Evolutionary conservation across 176 grass and related monocot genomes (phyloP), one percentile per base, ranked within the genome.

Genomic region (Urochloa ruziziensis): DNA sequence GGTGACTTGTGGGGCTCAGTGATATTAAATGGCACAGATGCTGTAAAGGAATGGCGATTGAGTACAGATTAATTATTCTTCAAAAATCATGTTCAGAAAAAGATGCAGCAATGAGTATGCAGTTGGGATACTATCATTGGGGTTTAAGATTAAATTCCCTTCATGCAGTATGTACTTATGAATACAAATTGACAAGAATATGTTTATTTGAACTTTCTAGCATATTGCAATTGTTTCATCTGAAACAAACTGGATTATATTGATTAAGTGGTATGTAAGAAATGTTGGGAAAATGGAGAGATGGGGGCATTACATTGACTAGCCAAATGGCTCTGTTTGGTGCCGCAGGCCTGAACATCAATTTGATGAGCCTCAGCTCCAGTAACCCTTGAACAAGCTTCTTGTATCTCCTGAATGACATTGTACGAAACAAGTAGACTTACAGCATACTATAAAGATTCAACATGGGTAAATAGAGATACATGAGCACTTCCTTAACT

Each of bases 11-110:
- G 47, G 69, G 57, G 33, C 9, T 75, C 54, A 36, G 75, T 3
- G 0, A 12, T 64, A 71, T 74, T 25, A 79, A 23, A 78, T 59
- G 40, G 68, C 39, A 34, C 30, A 43, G 65, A 77, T n/a, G 81
- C 85, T 91, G 82, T 27, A 77, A 91, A 73, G 15, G 48, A 59
- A 63, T 81, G 54, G n/a, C 14, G 29, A 81, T 40, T 76, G 40
- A 54, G 69, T 5, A 47, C 54, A 60, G 13, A 83, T 67, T 87
- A 67, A 15, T 37, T 61, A 18, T 61, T 34, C 29, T 60, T 68
- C 14, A 34, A 87, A 68, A 23, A 42, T 1, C 2, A 6, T 5
- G 25, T 61, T 62, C 5, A 82, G 21, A 67, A 62, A 30, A 65
- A 67, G 17, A 71, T 67, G 17, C 73, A 74, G 12, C 14, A 56